A percentile compares a stretch with the other conserved stretches of the same genome.
Evolutionary conservation across 2,329 filamentous ascomycete genomes (phyloP).

Genomic region (Aspergillus bombycis): DNA sequence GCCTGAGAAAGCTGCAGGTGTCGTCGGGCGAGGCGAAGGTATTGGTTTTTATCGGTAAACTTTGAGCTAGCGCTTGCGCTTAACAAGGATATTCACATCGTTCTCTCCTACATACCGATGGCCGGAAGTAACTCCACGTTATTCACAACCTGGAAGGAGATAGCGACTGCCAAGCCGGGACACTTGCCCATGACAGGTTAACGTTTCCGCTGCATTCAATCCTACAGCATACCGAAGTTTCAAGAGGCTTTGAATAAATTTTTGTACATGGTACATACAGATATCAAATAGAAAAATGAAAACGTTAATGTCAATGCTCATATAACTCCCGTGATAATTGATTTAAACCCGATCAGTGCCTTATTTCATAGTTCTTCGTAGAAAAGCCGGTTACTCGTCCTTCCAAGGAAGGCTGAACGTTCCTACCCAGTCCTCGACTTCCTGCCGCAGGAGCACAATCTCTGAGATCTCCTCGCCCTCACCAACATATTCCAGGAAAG

Average conservation of each 20-base stretch:
- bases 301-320: background rate
- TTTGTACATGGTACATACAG: conserved; percentile 22
- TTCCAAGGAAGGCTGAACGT: conserved; percentile 86
- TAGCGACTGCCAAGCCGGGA: background rate
- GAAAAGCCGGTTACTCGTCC: conserved; percentile 50
- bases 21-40: background rate
- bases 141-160: background rate
- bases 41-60: background rate
- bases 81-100: too few species aligned
- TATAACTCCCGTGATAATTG: conserved; percentile 16
- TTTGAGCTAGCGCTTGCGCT: too few species aligned
- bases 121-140: background rate
- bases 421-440: conserved; percentile 86
- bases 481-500: conserved; percentile 90
- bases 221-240: background rate
- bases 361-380: background rate
- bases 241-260: conserved; percentile 11
- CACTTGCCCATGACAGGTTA: background rate
- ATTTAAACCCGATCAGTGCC: background rate
- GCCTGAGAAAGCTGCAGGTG: background rate
- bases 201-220: background rate
- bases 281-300: conserved; percentile 11
- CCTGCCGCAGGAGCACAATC: conserved; percentile 83
- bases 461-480: conserved; percentile 77
- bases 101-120: background rate